A percentile compares a stretch with the other conserved stretches of the same genome.
Evolutionary conservation across 257 asterid genomes (phyloP).

Genomic region (Coffea eugenioides): DNA sequence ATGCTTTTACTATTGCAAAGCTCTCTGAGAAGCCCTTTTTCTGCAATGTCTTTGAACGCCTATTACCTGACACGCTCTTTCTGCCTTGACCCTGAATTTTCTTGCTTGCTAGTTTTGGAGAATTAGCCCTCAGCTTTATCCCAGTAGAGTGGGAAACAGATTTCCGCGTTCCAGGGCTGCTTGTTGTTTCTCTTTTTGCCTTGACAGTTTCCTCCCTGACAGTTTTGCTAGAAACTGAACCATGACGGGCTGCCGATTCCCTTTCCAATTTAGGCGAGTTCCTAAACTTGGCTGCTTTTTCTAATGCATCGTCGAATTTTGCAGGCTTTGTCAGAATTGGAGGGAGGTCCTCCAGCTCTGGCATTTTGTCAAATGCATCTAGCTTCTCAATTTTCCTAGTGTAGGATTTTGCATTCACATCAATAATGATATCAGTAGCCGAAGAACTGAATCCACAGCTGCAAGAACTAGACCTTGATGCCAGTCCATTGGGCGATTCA

Average conservation of each 20-base stretch:
- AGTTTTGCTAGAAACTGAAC: not conserved
- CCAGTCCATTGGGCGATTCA: slow-evolving; percentile 21
- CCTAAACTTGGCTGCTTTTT: slow-evolving; percentile 11
- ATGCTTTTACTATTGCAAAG: slow-evolving; percentile 82
- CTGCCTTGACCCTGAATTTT: slow-evolving; percentile 31
- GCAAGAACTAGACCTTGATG: slow-evolving; percentile 39
- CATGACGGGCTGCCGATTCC: slow-evolving; percentile 7
- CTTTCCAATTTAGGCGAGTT: not conserved
- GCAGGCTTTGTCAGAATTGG: slow-evolving; percentile 55
- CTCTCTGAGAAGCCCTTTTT: slow-evolving; percentile 47
- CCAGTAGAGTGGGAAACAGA: slow-evolving; percentile 50
- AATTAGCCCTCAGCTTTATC: slow-evolving; percentile 49
- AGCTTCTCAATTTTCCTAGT: slow-evolving; percentile 8
- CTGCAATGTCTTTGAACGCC: slow-evolving; percentile 12
- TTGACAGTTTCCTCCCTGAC: slow-evolving; percentile 9
- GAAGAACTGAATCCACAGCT: slow-evolving; percentile 44
- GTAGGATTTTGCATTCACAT: slow-evolving; percentile 37
- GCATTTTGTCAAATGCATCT: slow-evolving; percentile 27
- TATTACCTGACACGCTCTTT: slow-evolving; percentile 33
- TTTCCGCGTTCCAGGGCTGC: slow-evolving; percentile 34
- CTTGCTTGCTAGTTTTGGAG: slow-evolving; percentile 42
- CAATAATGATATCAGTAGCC: slow-evolving; percentile 55
- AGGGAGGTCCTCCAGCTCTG: slow-evolving; percentile 53
- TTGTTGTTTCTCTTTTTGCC: not conserved
- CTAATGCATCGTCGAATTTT: slow-evolving; percentile 1